Evolutionary conservation across 2,329 filamentous ascomycete genomes (phyloP), one percentile per base, ranked within the genome.

Genomic region (Colletotrichum salicis): DNA sequence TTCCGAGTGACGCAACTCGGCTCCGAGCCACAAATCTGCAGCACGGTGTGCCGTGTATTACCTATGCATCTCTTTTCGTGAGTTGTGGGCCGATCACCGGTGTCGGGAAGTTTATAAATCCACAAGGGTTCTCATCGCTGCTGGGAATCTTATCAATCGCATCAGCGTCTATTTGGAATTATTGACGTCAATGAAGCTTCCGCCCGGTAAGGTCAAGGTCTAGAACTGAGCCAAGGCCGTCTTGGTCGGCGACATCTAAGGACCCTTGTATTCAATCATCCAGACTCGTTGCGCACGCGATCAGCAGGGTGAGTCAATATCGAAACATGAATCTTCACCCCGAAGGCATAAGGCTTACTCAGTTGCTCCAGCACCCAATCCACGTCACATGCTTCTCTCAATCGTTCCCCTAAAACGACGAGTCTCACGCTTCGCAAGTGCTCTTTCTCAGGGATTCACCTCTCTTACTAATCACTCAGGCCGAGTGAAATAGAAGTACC

Each of bases 1-100:
- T 33, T 27, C 65, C 69, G 69, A 71, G 55, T 59, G 48, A 56
- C 35, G 57, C 62, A 64, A 45, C 48, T 71, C 69, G 65, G 69
- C 69, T 48, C 51, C 67, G 54, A 41, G 27, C 54, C 27, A 48
- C 59, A 29, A 59, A 10, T 48, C 41, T 48, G 19, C 8, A 2
- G 6, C 41, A 48, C 7, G 37, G 37, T 41, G 15, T 41, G 37
- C 37, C 37, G 8, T 48, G 41, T 48, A n/a, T n/a, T n/a, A 48
- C 19, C 41, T 48, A 48, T 8, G 41, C 11, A 48, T 8, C 41
- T 22, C 37, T 41, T 41, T 4, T 41, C 37, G 15, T 19, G 37
- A 19, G 11, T 22, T 22, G 8, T 48, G 19, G 41, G 8, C 41
- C 6, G 41, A 19, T 22, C 8, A 33, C 65, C 70, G 59, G 65